Conservation (phyloP, 106 monocot genomes). For the Acorus calamus region DNA sequence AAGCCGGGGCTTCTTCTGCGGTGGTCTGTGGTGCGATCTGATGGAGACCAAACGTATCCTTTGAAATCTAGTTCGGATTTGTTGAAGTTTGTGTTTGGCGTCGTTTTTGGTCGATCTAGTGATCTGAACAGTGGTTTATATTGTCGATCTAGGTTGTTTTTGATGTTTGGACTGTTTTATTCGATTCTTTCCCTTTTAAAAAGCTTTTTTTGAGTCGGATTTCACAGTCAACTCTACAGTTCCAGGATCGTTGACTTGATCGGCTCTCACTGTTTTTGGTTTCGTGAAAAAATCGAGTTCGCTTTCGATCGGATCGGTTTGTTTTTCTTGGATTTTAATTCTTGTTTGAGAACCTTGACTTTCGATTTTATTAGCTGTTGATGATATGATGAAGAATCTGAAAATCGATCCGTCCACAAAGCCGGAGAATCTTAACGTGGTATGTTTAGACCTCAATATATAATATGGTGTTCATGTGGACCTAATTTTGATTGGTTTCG, state of each 20-base stretch:
- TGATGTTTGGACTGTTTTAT: too few species aligned
- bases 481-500: neutral
- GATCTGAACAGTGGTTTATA: too few species aligned
- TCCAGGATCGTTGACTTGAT: too few species aligned
- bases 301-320: too few species aligned
- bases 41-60: conserved; percentile 13
- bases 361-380: conserved; percentile 12
- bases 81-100: neutral
- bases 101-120: too few species aligned
- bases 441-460: conserved; percentile 5
- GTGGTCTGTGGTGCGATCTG: conserved; percentile 28
- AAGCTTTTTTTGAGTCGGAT: too few species aligned
- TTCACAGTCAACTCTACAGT: too few species aligned
- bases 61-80: neutral
- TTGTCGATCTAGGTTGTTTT: too few species aligned
- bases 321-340: conserved; percentile 1
- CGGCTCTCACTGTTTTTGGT: too few species aligned
- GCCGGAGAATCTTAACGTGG: conserved; percentile 16
- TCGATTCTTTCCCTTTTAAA: too few species aligned
- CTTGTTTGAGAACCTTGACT: neutral
- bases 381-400: conserved; percentile 24
- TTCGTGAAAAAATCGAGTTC: too few species aligned
- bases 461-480: neutral
- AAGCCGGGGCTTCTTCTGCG: conserved; percentile 22
- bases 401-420: conserved; percentile 26